Conservation (phyloP, 345 rosid species). For the Salix udensis region DNA sequence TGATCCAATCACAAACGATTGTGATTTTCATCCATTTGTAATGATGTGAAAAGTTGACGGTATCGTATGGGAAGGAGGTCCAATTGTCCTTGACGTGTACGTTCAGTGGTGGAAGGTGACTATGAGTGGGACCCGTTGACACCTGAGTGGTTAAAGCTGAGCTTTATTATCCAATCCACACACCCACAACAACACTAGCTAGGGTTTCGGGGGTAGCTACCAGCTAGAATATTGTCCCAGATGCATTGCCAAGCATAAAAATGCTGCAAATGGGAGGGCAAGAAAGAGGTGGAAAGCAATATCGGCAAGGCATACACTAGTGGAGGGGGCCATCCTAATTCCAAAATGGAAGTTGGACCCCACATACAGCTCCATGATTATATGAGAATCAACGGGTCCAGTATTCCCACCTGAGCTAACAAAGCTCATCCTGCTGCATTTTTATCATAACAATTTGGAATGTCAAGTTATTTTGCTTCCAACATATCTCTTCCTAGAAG, state of each 20-base stretch:
- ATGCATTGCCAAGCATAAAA: background rate
- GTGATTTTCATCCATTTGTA: background rate
- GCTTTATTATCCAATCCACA: background rate
- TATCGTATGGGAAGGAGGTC: conserved; percentile 18
- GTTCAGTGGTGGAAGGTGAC: conserved; percentile 37
- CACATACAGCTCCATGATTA: no score
- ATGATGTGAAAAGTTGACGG: conserved; percentile 11
- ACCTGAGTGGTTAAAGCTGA: background rate
- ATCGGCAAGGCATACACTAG: background rate
- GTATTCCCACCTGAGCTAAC: no score
- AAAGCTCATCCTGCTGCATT: no score
- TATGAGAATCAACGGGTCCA: no score
- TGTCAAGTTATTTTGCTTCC: no score
- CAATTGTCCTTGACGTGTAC: conserved; percentile 50
- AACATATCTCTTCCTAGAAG: no score
- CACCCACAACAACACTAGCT: no score
- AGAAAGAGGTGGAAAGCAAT: background rate
- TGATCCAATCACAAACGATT: background rate
- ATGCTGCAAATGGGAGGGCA: background rate
- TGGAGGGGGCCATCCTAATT: background rate
- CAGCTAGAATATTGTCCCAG: background rate
- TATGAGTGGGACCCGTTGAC: background rate
- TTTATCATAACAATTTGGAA: no score
- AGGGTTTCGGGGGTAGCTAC: background rate
- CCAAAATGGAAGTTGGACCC: no score